A percentile compares a stretch with the other conserved stretches of the same genome.
Conservation (phyloP, 345 rosid species). For the Lumnitzera littorea region DNA sequence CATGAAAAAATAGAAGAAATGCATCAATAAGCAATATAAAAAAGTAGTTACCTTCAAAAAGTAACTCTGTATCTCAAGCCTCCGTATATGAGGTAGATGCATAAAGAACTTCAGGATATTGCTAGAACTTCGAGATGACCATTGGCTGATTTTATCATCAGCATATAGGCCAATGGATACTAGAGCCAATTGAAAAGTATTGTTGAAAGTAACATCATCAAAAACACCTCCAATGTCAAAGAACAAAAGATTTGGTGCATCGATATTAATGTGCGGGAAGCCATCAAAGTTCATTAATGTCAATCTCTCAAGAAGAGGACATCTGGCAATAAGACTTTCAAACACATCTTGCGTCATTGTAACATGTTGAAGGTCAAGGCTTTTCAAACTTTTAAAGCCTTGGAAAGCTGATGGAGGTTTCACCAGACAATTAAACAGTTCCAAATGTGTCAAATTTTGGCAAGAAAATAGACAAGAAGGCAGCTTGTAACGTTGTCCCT, state of each 20-base stretch:
- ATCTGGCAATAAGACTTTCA: conserved; percentile 43
- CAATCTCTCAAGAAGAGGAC: conserved; percentile 51
- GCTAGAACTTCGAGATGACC: conserved; percentile 21
- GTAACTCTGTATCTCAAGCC: conserved; percentile 66
- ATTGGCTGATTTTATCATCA: conserved; percentile 28
- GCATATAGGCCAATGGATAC: conserved; percentile 53
- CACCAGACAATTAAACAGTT: conserved; percentile 60
- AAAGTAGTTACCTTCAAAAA: conserved; percentile 44
- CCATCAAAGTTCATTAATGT: conserved; percentile 64
- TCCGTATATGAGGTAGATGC: conserved; percentile 54
- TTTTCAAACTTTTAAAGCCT: conserved; percentile 56
- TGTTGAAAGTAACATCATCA: conserved; percentile 40
- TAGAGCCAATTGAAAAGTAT: conserved; percentile 32
- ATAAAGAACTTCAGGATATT: conserved; percentile 55
- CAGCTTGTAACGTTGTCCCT: conserved; percentile 54
- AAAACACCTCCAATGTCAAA: conserved; percentile 54
- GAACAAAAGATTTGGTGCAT: conserved; percentile 60
- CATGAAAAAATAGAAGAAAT: not conserved
- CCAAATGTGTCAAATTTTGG: conserved; percentile 49
- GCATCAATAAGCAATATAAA: not conserved
- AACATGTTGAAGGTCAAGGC: conserved; percentile 68
- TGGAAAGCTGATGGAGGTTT: conserved; percentile 43
- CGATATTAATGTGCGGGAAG: conserved; percentile 42
- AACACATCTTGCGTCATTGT: conserved; percentile 50
- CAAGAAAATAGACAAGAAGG: conserved; percentile 49